phyloP scores from a whole-genome alignment of 805 yeast species.

The Starmerella stellata region DNA sequence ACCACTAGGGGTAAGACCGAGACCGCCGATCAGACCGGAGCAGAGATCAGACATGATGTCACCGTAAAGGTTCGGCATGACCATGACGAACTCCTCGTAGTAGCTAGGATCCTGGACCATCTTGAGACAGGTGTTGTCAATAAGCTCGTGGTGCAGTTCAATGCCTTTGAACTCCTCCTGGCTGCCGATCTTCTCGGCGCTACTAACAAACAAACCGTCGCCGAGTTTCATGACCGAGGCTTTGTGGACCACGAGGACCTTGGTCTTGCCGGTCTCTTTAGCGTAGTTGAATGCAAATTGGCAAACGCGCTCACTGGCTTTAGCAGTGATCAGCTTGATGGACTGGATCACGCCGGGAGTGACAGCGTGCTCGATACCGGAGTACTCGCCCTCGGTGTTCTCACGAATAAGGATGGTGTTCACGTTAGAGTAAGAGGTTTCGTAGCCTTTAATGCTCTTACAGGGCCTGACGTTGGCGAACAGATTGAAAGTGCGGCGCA shows the following conservation, averaged over 20 bases:
- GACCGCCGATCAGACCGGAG: slow-evolving; percentile 95
- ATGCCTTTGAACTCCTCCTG: slow-evolving; percentile 66
- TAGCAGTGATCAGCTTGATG: slow-evolving; percentile 88
- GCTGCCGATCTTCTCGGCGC: slow-evolving; percentile 74
- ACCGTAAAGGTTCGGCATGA: slow-evolving; percentile 98
- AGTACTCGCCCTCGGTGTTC: slow-evolving; percentile 97
- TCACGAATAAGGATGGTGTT: slow-evolving; percentile 94
- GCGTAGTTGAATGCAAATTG: slow-evolving; percentile 97
- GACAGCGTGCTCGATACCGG: slow-evolving; percentile 95
- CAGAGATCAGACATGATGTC: slow-evolving; percentile 96
- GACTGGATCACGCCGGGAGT: slow-evolving; percentile 98
- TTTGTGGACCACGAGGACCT: slow-evolving; percentile 90
- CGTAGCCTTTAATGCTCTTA: slow-evolving; percentile 78
- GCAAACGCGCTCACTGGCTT: slow-evolving; percentile 90
- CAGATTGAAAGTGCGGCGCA: slow-evolving; percentile 89
- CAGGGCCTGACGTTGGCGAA: slow-evolving; percentile 98
- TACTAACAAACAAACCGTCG: slow-evolving; percentile 87
- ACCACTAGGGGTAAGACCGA: slow-evolving; percentile 97
- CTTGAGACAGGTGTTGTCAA: slow-evolving; percentile 87
- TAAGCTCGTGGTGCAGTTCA: slow-evolving; percentile 63
- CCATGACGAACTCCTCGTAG: slow-evolving; percentile 80
- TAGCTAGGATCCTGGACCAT: slow-evolving; percentile 76
- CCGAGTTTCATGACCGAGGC: slow-evolving; percentile 96
- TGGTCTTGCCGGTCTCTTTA: slow-evolving; percentile 65
- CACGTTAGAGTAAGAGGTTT: slow-evolving; percentile 76